phyloP scores from a whole-genome alignment of 257 asterid species.

The Solanum clarkiae region DNA sequence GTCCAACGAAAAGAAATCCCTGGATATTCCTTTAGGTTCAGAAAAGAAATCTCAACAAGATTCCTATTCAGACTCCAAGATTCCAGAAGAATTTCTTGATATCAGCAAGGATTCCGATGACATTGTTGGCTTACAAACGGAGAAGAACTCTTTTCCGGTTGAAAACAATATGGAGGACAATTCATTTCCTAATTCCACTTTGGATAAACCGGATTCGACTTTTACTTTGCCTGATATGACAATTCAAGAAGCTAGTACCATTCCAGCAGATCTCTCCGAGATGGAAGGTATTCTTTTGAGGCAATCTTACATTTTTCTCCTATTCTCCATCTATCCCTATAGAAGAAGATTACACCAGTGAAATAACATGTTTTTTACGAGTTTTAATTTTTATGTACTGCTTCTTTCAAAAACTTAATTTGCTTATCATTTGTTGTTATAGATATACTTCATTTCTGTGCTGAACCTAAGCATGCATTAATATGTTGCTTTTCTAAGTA shows the following conservation, averaged over 20 bases:
- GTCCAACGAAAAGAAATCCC: constrained; percentile 5
- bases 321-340: neutral
- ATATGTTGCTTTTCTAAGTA: neutral
- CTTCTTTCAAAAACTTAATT: neutral
- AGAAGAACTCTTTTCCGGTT: constrained; percentile 6
- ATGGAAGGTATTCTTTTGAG: constrained; percentile 9
- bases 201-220: constrained; percentile 2
- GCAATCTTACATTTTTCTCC: neutral
- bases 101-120: constrained; percentile 16
- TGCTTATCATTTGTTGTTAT: neutral
- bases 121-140: constrained; percentile 6
- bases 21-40: constrained; percentile 1
- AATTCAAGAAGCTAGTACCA: constrained; percentile 14
- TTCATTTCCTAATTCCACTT: neutral
- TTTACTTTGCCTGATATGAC: constrained; percentile 7
- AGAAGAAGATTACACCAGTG: neutral
- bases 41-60: constrained; percentile 9
- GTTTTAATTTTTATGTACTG: neutral
- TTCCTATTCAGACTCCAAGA: constrained; percentile 4
- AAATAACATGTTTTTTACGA: neutral
- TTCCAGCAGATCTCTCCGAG: neutral
- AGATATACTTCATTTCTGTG: neutral
- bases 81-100: constrained; percentile 18
- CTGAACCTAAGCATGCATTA: neutral
- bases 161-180: constrained; percentile 9